Evolutionary conservation across 2,329 filamentous ascomycete species (phyloP).

Genomic region (Botrytis byssoidea): DNA sequence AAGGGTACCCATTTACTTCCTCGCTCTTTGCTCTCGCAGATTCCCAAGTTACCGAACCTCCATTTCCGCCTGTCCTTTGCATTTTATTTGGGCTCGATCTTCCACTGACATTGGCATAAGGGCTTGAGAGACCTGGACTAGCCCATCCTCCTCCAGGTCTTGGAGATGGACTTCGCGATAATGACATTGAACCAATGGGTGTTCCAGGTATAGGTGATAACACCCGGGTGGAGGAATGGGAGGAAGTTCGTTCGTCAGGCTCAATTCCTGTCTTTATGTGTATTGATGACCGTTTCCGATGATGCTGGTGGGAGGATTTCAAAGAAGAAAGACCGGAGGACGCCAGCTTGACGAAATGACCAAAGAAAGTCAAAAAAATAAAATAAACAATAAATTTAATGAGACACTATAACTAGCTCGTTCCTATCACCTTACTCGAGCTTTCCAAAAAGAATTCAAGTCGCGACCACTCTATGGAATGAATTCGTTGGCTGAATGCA

Average conservation of each 20-base stretch:
- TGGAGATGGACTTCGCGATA: constrained; percentile 86
- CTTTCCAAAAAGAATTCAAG: background rate
- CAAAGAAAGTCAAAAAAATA: background rate
- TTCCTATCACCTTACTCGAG: background rate
- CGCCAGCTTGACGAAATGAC: constrained; percentile 18
- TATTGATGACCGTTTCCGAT: constrained; percentile 23
- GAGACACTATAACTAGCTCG: background rate
- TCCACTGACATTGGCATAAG: constrained; percentile 57
- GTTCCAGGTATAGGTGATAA: constrained; percentile 45
- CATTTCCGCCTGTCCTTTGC: constrained; percentile 49
- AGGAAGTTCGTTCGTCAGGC: constrained; percentile 20
- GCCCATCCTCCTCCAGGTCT: constrained; percentile 84
- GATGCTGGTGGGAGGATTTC: constrained; percentile 15
- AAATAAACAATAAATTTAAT: background rate
- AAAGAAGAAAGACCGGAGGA: constrained; percentile 20
- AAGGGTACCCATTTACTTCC: constrained; percentile 71
- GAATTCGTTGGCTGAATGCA: constrained; percentile 9
- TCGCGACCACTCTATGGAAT: background rate
- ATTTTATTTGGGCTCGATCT: constrained; percentile 60
- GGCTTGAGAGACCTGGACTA: constrained; percentile 73
- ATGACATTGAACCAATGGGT: constrained; percentile 66
- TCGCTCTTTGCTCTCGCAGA: constrained; percentile 75
- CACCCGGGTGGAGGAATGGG: constrained; percentile 22
- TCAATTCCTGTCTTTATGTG: constrained; percentile 21
- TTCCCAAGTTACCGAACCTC: constrained; percentile 72